A percentile compares a stretch with the other conserved stretches of the same genome.
These are phyloP conservation scores for Rhizoclosmatium sp. DNA, from an alignment of 192 early-diverging fungal genomes.

Conservation along the genomic window DNA sequence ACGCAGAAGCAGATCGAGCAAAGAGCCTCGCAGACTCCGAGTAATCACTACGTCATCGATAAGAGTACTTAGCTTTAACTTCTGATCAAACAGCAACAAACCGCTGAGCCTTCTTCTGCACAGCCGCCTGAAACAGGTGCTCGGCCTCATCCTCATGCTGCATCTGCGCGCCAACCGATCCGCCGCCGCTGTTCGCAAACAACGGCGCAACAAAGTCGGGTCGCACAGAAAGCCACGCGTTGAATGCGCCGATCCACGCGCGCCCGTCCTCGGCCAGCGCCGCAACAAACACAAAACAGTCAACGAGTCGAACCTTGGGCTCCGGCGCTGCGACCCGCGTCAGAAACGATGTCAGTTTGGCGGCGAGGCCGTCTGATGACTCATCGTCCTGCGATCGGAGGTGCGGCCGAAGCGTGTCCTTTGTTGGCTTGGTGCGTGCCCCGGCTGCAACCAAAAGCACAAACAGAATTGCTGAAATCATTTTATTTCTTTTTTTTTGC, in stretches of 20 bases:
- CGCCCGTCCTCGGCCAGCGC: constrained; percentile 16
- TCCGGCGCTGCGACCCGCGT: background rate
- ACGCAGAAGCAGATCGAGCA: constrained; percentile 14
- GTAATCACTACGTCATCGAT: constrained; percentile 2
- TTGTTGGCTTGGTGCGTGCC: background rate
- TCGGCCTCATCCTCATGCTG: constrained; percentile 11
- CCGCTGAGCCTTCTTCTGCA: constrained; percentile 14
- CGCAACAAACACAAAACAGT: background rate
- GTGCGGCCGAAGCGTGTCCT: background rate
- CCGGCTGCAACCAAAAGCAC: background rate
- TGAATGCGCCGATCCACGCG: constrained; percentile 12
- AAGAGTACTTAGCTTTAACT: no score
- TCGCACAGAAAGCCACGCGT: constrained; percentile 17
- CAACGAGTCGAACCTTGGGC: background rate
- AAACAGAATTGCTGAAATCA: constrained; percentile 5
- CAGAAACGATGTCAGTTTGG: constrained; percentile 4
- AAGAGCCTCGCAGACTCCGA: constrained; percentile 30
- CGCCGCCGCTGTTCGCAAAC: background rate
- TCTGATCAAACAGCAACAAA: background rate
- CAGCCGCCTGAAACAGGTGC: background rate
- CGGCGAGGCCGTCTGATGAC: background rate
- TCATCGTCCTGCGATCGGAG: background rate
- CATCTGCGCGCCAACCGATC: background rate
- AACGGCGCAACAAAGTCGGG: background rate
- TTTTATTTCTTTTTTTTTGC: background rate